Percentiles rank a stretch among this genome's conserved stretches.
Conservation (phyloP, 768 basidiomycete genomes). For the Myochromella boudieri region DNA sequence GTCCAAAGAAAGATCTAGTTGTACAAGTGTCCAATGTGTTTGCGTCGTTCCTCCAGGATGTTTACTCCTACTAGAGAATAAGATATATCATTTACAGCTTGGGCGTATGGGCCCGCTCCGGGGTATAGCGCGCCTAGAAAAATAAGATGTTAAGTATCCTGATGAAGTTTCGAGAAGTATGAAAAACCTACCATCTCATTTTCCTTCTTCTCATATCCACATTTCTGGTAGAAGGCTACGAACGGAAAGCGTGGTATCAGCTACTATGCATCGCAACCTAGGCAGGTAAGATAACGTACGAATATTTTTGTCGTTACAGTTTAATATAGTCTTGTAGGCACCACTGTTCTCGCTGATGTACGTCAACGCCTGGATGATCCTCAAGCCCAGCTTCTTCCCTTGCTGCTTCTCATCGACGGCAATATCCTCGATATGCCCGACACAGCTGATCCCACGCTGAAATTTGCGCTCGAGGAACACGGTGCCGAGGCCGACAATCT, state of each 20-base stretch:
- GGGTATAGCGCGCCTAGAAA: slow-evolving; percentile 60
- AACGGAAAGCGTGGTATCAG: not conserved
- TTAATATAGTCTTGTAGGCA: slow-evolving; percentile 96
- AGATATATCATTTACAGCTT: slow-evolving; percentile 27
- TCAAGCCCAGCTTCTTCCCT: slow-evolving; percentile 88
- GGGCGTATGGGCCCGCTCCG: slow-evolving; percentile 38
- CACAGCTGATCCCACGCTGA: slow-evolving; percentile 76
- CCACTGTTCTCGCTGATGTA: slow-evolving; percentile 78
- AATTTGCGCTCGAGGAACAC: slow-evolving; percentile 95
- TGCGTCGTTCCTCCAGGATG: not conserved
- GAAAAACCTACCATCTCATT: slow-evolving; percentile 77
- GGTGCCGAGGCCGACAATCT: slow-evolving; percentile 80
- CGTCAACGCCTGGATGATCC: slow-evolving; percentile 84
- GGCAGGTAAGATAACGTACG: slow-evolving; percentile 56
- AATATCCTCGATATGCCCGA: slow-evolving; percentile 98
- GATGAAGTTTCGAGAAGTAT: slow-evolving; percentile 2
- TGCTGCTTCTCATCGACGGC: slow-evolving; percentile 87
- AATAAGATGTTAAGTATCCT: not conserved
- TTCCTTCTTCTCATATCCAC: slow-evolving; percentile 89
- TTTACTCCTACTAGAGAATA: slow-evolving; percentile 8
- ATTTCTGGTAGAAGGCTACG: slow-evolving; percentile 95
- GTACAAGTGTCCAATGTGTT: slow-evolving; percentile 1
- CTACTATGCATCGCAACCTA: slow-evolving; percentile 6
- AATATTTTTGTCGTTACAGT: slow-evolving; percentile 89
- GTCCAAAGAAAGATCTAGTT: no score